Percentiles rank a stretch among this genome's conserved stretches.
These are phyloP conservation scores for Yamadazyma diospyri DNA, from an alignment of 1,139 yeast species.

Conservation along the genomic window DNA sequence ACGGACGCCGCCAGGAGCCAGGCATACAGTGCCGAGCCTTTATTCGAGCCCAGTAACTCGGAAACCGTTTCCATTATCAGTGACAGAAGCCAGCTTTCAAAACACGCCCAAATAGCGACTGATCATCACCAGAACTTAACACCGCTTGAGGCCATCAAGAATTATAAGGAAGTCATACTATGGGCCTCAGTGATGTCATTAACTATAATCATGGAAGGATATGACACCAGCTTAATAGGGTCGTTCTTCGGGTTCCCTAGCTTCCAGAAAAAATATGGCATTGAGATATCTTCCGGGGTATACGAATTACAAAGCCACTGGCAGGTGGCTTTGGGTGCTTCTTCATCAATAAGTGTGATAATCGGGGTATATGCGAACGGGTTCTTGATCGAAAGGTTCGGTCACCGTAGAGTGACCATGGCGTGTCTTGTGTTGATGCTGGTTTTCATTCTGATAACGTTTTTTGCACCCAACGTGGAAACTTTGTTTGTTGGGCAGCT, in stretches of 20 bases:
- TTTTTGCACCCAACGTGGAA: slow-evolving; percentile 17
- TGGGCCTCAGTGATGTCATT: slow-evolving; percentile 20
- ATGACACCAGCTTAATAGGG: slow-evolving; percentile 19
- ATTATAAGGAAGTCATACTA: slow-evolving; percentile 16
- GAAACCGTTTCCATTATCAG: not conserved
- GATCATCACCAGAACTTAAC: slow-evolving; percentile 16
- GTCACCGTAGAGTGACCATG: slow-evolving; percentile 19
- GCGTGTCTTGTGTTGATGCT: slow-evolving; percentile 17
- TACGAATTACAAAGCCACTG: slow-evolving; percentile 19
- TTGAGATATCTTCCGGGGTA: slow-evolving; percentile 15
- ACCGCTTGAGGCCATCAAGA: slow-evolving; percentile 14
- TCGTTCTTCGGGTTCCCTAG: slow-evolving; percentile 21
- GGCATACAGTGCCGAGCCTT: too few relatives aligned
- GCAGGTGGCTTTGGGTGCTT: slow-evolving; percentile 20
- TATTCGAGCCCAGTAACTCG: not conserved
- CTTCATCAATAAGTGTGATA: slow-evolving; percentile 18
- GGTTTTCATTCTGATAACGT: slow-evolving; percentile 16
- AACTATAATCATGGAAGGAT: slow-evolving; percentile 24
- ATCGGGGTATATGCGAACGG: slow-evolving; percentile 19
- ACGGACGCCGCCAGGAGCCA: too few relatives aligned
- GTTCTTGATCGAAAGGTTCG: slow-evolving; percentile 18
- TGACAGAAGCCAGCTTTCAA: not conserved
- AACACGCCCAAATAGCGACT: slow-evolving; percentile 16
- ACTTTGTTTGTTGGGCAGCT: slow-evolving; percentile 19
- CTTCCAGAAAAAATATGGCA: slow-evolving; percentile 19